A percentile compares a stretch with the other conserved stretches of the same genome.
These are phyloP conservation scores for Phalaenopsis hybrid DNA, from an alignment of 116 monocot species.

Conservation along the genomic window DNA sequence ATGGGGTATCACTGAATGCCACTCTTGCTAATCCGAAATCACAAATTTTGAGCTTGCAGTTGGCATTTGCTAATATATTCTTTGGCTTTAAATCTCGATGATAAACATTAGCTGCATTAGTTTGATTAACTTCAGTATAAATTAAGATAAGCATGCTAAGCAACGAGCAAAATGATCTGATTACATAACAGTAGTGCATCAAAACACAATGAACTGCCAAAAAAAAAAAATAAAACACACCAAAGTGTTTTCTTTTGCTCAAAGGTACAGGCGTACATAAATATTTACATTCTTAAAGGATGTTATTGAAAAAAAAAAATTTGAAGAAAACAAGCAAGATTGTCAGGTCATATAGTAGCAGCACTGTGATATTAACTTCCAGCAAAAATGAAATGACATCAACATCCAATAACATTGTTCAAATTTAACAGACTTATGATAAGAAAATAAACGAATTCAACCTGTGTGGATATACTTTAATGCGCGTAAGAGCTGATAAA, in stretches of 20 bases:
- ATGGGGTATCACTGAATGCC: slow-evolving; percentile 88
- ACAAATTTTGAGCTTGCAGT: slow-evolving; percentile 96
- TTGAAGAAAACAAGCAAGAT: not conserved
- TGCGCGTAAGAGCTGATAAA: slow-evolving; percentile 49
- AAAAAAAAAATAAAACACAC: not conserved
- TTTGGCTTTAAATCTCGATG: slow-evolving; percentile 96
- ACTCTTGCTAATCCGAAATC: slow-evolving; percentile 98
- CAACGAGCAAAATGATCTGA: not conserved
- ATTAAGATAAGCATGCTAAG: not conserved
- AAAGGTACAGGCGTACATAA: not conserved
- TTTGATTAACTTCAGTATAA: not conserved
- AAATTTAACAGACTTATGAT: slow-evolving; percentile 3
- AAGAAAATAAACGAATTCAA: slow-evolving; percentile 2
- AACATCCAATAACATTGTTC: not conserved
- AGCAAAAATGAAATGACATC: not conserved
- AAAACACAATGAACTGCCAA: not conserved
- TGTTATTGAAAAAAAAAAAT: not conserved
- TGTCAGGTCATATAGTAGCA: not conserved
- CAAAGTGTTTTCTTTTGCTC: not conserved
- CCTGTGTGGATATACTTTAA: slow-evolving; percentile 56
- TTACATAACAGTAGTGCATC: not conserved
- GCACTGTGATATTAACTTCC: not conserved
- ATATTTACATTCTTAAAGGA: not conserved
- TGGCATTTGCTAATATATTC: slow-evolving; percentile 94
- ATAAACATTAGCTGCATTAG: slow-evolving; percentile 90